Evolutionary conservation across 2,329 filamentous ascomycete genomes (phyloP), one percentile per base, ranked within the genome.

Genomic region (Monosporascus ibericus): DNA sequence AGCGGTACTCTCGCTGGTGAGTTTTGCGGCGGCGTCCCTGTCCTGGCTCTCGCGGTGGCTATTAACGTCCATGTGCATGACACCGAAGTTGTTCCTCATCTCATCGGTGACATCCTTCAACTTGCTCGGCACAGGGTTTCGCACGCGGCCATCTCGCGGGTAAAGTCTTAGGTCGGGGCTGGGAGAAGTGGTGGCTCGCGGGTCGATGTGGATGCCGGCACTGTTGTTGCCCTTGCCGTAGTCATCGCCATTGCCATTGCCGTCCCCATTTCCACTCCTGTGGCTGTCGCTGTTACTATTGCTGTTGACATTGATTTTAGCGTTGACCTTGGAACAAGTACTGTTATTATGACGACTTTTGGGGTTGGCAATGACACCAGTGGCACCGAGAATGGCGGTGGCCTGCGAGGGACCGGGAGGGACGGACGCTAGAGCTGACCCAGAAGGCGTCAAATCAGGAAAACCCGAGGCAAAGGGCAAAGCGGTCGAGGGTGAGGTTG

Each of bases 111-210:
- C 80, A 54, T 80, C 79, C 62, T 84, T 82, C 50, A 85, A 70
- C 64, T 84, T 85, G 65, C 76, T 82, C 5, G 83, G 82, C 2
- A 85, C 75, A 1, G 81, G 79, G 55, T 84, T 83, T 52, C 78
- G 69, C 15, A 80, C 72, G 24, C 77, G 72, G 44, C 76, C 76
- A 63, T 81, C 78, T 34, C 70, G 67, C 38, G 65, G 65, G 40
- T 64, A 66, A 44, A 65, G 52, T 49, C 61, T 63, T 52, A 65
- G 49, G 46, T 65, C 65, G 9, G 59, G 40, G 27, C 59, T 58
- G 5, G 57, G 52, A 34, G 60, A 58, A 37, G 53, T 56, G 51
- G 42, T n/a, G n/a, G 48, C 15, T 34, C 7, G 18, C 7, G 24
- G 24, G 2, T 15, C 40, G 15, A n/a, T 8, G 20, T 24, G 18